Conservation (phyloP, 768 basidiomycete species). For the Mycena vulgaris region DNA sequence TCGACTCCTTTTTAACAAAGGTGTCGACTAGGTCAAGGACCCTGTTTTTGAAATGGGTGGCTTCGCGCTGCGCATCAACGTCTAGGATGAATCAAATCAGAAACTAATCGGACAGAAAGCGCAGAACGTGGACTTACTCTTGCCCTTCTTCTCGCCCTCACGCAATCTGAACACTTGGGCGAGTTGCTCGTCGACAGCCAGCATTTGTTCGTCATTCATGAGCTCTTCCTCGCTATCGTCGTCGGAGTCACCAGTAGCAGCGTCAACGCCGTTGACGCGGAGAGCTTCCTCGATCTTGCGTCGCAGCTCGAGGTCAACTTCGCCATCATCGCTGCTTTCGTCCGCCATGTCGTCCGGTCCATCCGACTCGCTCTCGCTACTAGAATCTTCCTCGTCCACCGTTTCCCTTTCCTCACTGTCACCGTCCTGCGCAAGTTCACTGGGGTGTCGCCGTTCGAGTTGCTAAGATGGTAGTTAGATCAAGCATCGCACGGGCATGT, state of each 20-base stretch:
- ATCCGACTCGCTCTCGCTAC: constrained; percentile 48
- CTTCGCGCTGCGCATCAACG: constrained; percentile 84
- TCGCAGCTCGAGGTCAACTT: constrained; percentile 74
- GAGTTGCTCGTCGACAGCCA: constrained; percentile 94
- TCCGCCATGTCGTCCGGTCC: constrained; percentile 54
- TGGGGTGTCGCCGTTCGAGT: constrained; percentile 81
- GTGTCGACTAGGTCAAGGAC: constrained; percentile 95
- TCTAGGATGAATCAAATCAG: constrained; percentile 52
- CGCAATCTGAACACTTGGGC: constrained; percentile 87
- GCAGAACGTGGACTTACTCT: constrained; percentile 62
- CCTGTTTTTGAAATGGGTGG: constrained; percentile 96
- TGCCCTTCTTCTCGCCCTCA: constrained; percentile 72
- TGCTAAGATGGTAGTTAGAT: constrained; percentile 67
- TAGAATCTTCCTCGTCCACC: constrained; percentile 54
- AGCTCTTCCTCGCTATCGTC: constrained; percentile 73
- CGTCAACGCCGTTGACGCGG: constrained; percentile 70
- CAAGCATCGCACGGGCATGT: not conserved
- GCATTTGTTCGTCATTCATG: constrained; percentile 99
- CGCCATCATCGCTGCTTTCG: constrained; percentile 62
- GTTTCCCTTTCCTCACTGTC: constrained; percentile 58
- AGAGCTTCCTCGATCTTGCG: constrained; percentile 77
- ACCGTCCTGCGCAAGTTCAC: constrained; percentile 65
- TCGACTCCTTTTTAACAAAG: constrained; percentile 83
- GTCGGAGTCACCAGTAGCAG: constrained; percentile 67
- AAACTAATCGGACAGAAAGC: not conserved